Conservation (phyloP, 2,329 filamentous ascomycete species). For the Pseudogymnoascus sp. region DNA sequence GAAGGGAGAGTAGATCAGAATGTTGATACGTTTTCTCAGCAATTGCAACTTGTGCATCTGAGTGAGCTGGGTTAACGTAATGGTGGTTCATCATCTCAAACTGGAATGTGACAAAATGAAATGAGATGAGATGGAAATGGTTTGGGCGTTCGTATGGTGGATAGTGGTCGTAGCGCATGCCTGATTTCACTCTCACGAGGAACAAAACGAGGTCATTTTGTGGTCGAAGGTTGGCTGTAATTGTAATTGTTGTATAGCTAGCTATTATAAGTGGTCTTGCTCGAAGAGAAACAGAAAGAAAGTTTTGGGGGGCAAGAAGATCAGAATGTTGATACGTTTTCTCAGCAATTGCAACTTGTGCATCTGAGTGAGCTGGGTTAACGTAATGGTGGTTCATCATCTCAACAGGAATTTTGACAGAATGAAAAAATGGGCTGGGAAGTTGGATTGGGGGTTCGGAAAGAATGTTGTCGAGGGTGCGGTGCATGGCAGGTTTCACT, state of each 20-base stretch:
- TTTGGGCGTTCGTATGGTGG: background rate
- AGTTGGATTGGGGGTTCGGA: background rate
- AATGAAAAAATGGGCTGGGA: background rate
- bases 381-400: constrained; percentile 11
- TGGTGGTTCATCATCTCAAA: constrained; percentile 10
- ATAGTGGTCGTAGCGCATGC: background rate
- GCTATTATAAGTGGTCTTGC: background rate
- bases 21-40: constrained; percentile 11
- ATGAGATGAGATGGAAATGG: background rate
- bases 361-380: constrained; percentile 11
- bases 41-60: constrained; percentile 9
- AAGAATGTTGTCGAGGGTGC: background rate
- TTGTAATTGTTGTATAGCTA: background rate
- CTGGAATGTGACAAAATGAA: background rate
- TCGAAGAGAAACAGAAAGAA: background rate
- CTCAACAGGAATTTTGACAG: background rate
- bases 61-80: constrained; percentile 11
- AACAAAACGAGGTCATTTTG: background rate
- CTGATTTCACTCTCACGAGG: background rate
- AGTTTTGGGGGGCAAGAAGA: background rate
- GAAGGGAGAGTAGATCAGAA: background rate
- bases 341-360: constrained; percentile 9
- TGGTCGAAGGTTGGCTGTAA: background rate
- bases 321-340: constrained; percentile 9
- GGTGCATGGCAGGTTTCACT: background rate